phyloP scores from a whole-genome alignment of 2,329 filamentous ascomycete genomes.

The Colletotrichum plurivorum region DNA sequence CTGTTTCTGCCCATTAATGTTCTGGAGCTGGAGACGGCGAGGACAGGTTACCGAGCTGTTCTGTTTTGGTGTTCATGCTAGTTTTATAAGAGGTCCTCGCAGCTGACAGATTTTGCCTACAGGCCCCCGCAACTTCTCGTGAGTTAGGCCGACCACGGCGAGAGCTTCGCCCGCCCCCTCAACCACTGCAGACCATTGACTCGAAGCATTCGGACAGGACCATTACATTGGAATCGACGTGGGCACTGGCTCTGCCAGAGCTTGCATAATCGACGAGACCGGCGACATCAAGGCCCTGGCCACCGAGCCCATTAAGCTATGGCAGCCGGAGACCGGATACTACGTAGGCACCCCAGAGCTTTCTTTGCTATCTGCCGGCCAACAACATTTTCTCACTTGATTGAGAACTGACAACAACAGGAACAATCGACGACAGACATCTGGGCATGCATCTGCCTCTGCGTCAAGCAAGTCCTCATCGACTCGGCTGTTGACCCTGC shows the following conservation, averaged over 20 bases:
- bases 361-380: neutral
- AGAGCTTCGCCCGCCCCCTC: neutral
- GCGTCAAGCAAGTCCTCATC: slow-evolving; percentile 84
- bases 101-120: slow-evolving; percentile 4
- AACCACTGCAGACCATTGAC: slow-evolving; percentile 19
- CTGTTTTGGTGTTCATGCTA: neutral
- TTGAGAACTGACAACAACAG: slow-evolving; percentile 52
- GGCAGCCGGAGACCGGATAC: slow-evolving; percentile 82
- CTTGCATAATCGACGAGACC: slow-evolving; percentile 92
- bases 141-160: slow-evolving; percentile 10
- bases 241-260: slow-evolving; percentile 93
- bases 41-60: neutral
- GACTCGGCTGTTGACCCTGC: slow-evolving; percentile 84
- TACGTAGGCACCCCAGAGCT: slow-evolving; percentile 69
- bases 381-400: too few species aligned
- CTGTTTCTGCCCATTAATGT: neutral
- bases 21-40: neutral
- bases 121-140: slow-evolving; percentile 38
- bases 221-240: slow-evolving; percentile 92
- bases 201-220: slow-evolving; percentile 54
- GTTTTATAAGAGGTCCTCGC: neutral
- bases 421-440: slow-evolving; percentile 99
- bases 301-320: slow-evolving; percentile 82
- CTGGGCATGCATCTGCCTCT: slow-evolving; percentile 93
- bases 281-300: slow-evolving; percentile 88